Conservation (phyloP, 2,329 filamentous ascomycete species). For the Acrocalymma vagum region DNA sequence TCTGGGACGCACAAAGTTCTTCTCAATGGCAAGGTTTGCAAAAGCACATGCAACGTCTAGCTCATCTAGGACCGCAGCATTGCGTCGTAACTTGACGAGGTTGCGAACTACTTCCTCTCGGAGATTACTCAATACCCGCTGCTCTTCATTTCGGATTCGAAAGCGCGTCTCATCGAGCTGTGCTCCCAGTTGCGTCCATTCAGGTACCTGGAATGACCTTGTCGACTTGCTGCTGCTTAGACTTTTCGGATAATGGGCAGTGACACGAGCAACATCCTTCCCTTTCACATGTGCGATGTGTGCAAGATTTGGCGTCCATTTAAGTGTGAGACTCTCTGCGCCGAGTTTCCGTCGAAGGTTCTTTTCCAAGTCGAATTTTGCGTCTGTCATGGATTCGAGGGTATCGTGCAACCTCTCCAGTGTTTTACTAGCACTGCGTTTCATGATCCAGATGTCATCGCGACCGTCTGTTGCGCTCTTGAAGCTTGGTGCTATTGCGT, state of each 20-base stretch:
- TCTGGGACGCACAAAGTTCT: constrained; percentile 75
- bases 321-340: constrained; percentile 70
- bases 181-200: constrained; percentile 85
- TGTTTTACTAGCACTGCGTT: constrained; percentile 69
- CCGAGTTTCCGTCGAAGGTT: constrained; percentile 68
- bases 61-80: constrained; percentile 91
- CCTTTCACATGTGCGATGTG: constrained; percentile 92
- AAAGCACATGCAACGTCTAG: constrained; percentile 91
- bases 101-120: constrained; percentile 80
- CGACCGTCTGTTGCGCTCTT: constrained; percentile 46
- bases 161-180: constrained; percentile 79
- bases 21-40: constrained; percentile 78
- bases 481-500: constrained; percentile 38
- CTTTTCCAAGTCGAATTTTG: constrained; percentile 69
- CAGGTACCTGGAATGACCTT: constrained; percentile 80
- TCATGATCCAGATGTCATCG: constrained; percentile 71
- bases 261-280: constrained; percentile 64
- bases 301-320: constrained; percentile 86
- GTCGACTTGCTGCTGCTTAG: constrained; percentile 86
- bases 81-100: constrained; percentile 85
- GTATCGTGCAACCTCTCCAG: constrained; percentile 74
- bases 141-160: constrained; percentile 84
- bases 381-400: constrained; percentile 66
- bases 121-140: constrained; percentile 77
- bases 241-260: constrained; percentile 55